Percentiles rank a stretch among this genome's conserved stretches.
Evolutionary conservation across 2,329 filamentous ascomycete species (phyloP).

Genomic region (Lasiodiplodia sp.): DNA sequence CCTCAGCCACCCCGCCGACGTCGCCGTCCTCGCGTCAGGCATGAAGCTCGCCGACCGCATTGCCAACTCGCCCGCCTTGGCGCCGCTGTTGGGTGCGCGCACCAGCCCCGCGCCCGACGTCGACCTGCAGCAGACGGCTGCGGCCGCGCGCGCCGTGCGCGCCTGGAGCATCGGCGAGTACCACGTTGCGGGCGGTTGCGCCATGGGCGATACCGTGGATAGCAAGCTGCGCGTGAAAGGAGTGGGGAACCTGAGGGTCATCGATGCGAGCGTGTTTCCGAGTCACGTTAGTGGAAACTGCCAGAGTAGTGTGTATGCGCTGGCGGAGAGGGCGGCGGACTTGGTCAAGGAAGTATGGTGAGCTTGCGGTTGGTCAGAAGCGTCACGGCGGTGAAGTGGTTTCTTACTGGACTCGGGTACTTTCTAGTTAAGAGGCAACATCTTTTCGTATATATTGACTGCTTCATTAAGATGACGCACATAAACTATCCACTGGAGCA

Average conservation of each 20-base stretch:
- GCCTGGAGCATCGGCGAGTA: slow-evolving; percentile 4
- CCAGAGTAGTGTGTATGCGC: slow-evolving; percentile 28
- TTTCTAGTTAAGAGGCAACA: too few relatives aligned
- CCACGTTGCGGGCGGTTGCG: slow-evolving; percentile 19
- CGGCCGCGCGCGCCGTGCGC: background rate
- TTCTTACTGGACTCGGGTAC: too few relatives aligned
- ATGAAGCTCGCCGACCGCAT: slow-evolving; percentile 45
- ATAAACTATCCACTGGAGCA: too few relatives aligned
- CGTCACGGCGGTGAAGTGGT: too few relatives aligned
- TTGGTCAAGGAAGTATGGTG: slow-evolving; percentile 38
- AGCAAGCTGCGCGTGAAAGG: slow-evolving; percentile 41
- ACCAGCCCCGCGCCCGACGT: background rate
- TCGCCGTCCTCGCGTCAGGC: slow-evolving; percentile 48
- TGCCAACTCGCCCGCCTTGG: slow-evolving; percentile 14
- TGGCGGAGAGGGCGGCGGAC: slow-evolving; percentile 37
- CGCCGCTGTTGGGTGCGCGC: background rate
- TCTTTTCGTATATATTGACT: too few relatives aligned
- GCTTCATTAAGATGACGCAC: too few relatives aligned
- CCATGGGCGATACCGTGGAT: slow-evolving; percentile 40
- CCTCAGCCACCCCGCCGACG: slow-evolving; percentile 51
- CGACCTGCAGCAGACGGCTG: slow-evolving; percentile 34
- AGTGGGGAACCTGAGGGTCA: slow-evolving; percentile 24
- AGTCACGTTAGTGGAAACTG: slow-evolving; percentile 19
- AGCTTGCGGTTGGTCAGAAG: too few relatives aligned
- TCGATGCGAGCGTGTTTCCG: slow-evolving; percentile 32